A percentile compares a stretch with the other conserved stretches of the same genome.
phyloP scores from a whole-genome alignment of 805 yeast species.

The Saturnispora hagleri region DNA sequence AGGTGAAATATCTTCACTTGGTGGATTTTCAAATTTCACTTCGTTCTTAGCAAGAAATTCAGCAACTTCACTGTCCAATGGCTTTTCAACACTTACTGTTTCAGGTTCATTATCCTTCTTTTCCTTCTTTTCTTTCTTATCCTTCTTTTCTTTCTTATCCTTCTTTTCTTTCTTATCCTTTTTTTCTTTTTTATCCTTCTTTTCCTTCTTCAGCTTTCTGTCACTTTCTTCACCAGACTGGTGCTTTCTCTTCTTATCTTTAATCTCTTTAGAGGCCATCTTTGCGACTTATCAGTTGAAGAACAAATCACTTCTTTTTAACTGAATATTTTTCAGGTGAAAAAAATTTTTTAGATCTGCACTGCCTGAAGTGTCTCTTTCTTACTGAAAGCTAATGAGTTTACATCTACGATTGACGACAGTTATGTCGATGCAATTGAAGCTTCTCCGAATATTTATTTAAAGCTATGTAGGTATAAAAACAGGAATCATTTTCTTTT shows the following conservation, averaged over 20 bases:
- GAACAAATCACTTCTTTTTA: neutral
- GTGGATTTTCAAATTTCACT: slow-evolving; percentile 69
- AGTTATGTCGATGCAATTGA: neutral
- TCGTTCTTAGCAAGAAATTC: slow-evolving; percentile 61
- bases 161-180: slow-evolving; percentile 34
- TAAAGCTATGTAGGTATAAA: neutral
- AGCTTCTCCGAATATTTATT: neutral
- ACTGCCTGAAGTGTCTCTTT: neutral
- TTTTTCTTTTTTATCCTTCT: slow-evolving; percentile 30
- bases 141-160: slow-evolving; percentile 30
- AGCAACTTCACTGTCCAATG: slow-evolving; percentile 47
- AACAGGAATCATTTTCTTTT: neutral
- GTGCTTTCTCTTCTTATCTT: slow-evolving; percentile 22
- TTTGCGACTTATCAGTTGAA: slow-evolving; percentile 5
- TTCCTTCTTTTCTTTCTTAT: slow-evolving; percentile 21
- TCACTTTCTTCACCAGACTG: slow-evolving; percentile 18
- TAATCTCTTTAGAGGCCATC: slow-evolving; percentile 22
- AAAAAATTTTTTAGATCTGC: neutral
- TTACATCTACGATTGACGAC: neutral
- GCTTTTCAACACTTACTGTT: slow-evolving; percentile 1
- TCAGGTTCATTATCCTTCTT: slow-evolving; percentile 18
- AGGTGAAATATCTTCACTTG: slow-evolving; percentile 49
- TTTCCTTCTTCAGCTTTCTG: slow-evolving; percentile 25
- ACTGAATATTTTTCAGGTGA: neutral
- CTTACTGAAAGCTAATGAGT: neutral